phyloP scores from a whole-genome alignment of 2,329 filamentous ascomycete genomes.

The Aspergillus aculeatinus region DNA sequence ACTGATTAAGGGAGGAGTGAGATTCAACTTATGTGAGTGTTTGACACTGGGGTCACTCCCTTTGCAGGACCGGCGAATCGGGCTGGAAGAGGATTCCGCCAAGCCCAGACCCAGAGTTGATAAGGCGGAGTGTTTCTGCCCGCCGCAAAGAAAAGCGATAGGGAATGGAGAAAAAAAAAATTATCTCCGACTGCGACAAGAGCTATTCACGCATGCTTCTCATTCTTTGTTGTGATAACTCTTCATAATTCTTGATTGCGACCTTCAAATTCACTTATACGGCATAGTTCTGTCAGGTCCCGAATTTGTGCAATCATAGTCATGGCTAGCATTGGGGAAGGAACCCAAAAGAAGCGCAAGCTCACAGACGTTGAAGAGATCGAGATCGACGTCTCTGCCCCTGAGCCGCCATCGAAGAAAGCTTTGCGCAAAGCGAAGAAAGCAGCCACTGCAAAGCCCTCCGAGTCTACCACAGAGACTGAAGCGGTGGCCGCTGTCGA shows the following conservation, averaged over 20 bases:
- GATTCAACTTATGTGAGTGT: conserved; percentile 8
- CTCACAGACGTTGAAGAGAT: conserved; percentile 60
- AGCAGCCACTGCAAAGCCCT: conserved; percentile 27
- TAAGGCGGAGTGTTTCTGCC: conserved; percentile 26
- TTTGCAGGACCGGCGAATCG: conserved; percentile 12
- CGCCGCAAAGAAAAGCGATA: conserved; percentile 30
- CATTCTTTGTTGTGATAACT: not conserved
- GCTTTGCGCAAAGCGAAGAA: conserved; percentile 88
- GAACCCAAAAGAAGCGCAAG: conserved; percentile 67
- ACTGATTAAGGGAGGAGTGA: conserved; percentile 6
- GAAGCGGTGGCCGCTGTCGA: conserved; percentile 42
- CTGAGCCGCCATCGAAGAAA: conserved; percentile 93
- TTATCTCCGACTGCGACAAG: not conserved
- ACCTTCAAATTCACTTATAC: not conserved
- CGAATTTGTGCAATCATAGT: not conserved
- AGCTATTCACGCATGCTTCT: not conserved
- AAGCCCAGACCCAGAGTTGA: conserved; percentile 23
- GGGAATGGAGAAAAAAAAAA: conserved; percentile 10
- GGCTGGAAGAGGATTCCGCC: conserved; percentile 18
- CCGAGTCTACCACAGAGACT: conserved; percentile 33
- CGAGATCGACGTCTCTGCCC: conserved; percentile 84
- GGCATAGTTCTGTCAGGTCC: not conserved
- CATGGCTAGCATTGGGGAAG: conserved; percentile 32
- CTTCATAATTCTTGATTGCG: too few species aligned
- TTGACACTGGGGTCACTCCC: conserved; percentile 9